Conservation (phyloP, 2,329 filamentous ascomycete species). For the Fusarium longipes region DNA sequence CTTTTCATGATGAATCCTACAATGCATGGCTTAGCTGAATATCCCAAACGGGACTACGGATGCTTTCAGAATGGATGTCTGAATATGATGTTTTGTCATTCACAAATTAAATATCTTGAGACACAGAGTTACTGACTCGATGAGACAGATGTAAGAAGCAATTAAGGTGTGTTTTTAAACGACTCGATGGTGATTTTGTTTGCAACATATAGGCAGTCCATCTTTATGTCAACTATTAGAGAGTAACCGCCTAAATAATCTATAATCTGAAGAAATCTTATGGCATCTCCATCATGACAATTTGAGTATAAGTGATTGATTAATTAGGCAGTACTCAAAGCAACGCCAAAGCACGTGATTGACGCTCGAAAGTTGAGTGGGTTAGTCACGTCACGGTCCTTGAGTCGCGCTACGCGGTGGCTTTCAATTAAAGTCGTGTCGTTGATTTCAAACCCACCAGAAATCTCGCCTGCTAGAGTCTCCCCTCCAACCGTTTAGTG, state of each 20-base stretch:
- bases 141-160: neutral
- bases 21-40: slow-evolving; percentile 53
- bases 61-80: slow-evolving; percentile 49
- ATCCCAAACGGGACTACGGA: slow-evolving; percentile 39
- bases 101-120: neutral
- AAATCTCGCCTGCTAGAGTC: slow-evolving; percentile 30
- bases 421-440: slow-evolving; percentile 48
- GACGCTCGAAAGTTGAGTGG: slow-evolving; percentile 32
- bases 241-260: neutral
- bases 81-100: slow-evolving; percentile 21
- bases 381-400: slow-evolving; percentile 53
- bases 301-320: neutral
- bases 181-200: neutral
- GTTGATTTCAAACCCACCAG: slow-evolving; percentile 31
- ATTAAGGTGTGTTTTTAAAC: neutral
- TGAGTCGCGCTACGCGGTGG: slow-evolving; percentile 49
- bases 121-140: slow-evolving; percentile 8
- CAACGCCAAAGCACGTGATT: slow-evolving; percentile 49
- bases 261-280: neutral
- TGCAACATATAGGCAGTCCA: neutral
- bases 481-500: slow-evolving; percentile 25
- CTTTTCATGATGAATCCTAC: slow-evolving; percentile 46
- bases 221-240: neutral
- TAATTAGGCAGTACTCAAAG: neutral
- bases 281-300: neutral